Percentiles rank a stretch among this genome's conserved stretches.
Conservation (phyloP, 345 rosid genomes). For the Ailanthus altissimus region DNA sequence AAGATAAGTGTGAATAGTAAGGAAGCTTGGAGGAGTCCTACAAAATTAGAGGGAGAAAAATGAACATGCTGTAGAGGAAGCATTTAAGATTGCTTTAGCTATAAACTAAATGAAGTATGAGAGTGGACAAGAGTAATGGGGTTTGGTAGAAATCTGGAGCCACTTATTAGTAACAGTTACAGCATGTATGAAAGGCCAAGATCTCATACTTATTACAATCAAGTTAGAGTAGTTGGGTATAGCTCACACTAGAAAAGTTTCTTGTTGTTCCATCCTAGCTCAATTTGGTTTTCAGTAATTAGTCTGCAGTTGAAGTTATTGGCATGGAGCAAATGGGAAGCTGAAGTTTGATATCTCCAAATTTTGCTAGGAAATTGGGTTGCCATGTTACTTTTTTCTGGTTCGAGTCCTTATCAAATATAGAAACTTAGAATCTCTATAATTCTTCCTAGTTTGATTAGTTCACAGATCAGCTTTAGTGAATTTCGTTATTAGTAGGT, state of each 20-base stretch:
- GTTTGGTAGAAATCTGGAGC: neutral
- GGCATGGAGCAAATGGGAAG: neutral
- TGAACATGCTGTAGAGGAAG: neutral
- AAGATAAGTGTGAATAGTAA: neutral
- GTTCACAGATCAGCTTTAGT: neutral
- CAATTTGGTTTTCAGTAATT: neutral
- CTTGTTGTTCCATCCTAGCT: neutral
- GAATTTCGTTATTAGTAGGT: neutral
- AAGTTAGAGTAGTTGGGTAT: neutral
- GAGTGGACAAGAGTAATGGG: neutral
- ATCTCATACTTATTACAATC: neutral
- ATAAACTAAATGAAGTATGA: neutral
- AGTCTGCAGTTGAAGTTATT: neutral
- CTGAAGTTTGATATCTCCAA: neutral
- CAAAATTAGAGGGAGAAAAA: neutral
- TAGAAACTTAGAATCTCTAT: neutral
- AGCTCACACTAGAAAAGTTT: neutral
- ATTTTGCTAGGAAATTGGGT: neutral
- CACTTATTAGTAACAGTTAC: neutral
- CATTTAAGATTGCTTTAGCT: neutral
- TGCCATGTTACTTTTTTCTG: neutral
- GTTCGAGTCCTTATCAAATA: neutral
- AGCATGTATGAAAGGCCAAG: neutral
- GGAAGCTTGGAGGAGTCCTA: neutral
- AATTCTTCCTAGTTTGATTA: neutral